Base-by-base conservation (phyloP, 306 rosid genomes). In the Trifolium subterraneum region DNA sequence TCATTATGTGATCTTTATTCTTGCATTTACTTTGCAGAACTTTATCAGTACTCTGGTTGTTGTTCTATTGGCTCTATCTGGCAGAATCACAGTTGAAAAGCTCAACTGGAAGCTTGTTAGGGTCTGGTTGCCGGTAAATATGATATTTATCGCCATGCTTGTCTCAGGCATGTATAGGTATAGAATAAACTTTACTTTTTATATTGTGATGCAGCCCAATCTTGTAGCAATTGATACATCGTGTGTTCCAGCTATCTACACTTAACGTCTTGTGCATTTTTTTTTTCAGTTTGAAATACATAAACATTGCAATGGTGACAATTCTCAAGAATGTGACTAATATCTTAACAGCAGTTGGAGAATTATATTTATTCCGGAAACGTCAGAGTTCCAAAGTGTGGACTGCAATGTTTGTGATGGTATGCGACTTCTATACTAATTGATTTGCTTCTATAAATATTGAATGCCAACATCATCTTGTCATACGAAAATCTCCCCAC, bases 261-360 rank as follows among this genome's bases (percentile, higher is more conserved):
- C 55, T 56, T 70, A 67, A 75, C 78, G 36, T 58, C 52, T 64
- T 74, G 48, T 74, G 42, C 41, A 25, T 54, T 62, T 74, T 19
- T 74, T 29, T 58, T 84, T 79, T 72, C 97, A 91, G 96, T 91
- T 80, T 91, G 91, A 93, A 89, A 79, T 77, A 80, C 74, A 87
- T 89, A 75, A 93, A 91, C 76, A 86, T 93, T 52, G 98, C 98
- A 75, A 93, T 91, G 97, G 97, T 93, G 89, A 93, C 98, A 61
- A 82, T 91, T 84, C 88, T 93, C 87, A 93, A 93, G 90, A 91
- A 91, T 79, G 72, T 89, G 84, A 91, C 98, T 22, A 93, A 91
- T 79, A 88, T 89, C 74, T 19, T 91, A 65, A 89, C 98, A 22
- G 98, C 98, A 72, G 20, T 93, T 51, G 98, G 98, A 47, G 98